These are phyloP conservation scores for Ceratocystis cacaofunesta DNA, from an alignment of 2,329 filamentous ascomycete genomes.

Conservation along the genomic window DNA sequence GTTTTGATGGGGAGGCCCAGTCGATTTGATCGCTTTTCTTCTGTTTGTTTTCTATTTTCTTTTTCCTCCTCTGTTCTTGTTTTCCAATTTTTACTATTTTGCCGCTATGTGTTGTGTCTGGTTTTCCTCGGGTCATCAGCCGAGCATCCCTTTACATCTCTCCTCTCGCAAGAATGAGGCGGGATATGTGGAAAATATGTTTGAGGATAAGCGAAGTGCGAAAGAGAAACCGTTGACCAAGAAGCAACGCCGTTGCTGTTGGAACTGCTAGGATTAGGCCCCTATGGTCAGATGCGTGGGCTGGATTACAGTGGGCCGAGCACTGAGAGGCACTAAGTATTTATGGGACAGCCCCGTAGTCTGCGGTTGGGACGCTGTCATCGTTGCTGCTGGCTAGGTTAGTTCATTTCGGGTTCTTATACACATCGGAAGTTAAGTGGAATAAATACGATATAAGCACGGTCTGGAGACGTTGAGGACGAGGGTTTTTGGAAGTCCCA, in stretches of 20 bases:
- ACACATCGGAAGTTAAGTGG: neutral
- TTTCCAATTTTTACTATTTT: neutral
- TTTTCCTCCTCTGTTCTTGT: neutral
- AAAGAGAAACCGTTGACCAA: neutral
- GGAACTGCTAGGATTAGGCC: no score
- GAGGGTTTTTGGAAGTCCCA: no score
- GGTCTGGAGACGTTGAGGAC: neutral
- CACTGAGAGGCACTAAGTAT: neutral
- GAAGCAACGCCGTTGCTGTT: neutral
- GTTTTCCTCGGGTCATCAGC: no score
- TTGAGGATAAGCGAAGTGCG: neutral
- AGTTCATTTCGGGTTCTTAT: neutral
- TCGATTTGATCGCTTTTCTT: neutral
- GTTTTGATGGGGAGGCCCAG: neutral
- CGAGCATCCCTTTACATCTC: neutral
- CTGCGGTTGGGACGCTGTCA: no score
- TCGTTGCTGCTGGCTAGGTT: neutral
- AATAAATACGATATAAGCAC: neutral
- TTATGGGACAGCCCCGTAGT: neutral
- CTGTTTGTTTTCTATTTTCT: neutral
- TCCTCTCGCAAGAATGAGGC: neutral
- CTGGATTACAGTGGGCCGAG: neutral
- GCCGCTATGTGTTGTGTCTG: neutral
- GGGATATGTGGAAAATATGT: neutral
- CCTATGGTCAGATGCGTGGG: neutral